Evolutionary conservation across 768 basidiomycete species (phyloP).

Genomic region (Boletus subparvulus): DNA sequence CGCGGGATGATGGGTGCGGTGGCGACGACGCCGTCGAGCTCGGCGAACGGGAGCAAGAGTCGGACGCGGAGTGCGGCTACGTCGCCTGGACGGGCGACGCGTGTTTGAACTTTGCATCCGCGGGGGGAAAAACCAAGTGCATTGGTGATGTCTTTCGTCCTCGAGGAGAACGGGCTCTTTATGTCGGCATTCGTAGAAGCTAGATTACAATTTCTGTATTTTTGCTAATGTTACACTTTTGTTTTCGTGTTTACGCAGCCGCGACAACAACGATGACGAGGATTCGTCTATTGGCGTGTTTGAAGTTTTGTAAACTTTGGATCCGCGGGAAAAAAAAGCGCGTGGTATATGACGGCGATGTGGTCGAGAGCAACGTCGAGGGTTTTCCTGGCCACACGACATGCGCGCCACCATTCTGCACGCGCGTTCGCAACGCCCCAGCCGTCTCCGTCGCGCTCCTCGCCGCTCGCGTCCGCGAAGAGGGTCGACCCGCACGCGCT

Average conservation of each 20-base stretch:
- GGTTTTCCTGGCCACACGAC: not conserved
- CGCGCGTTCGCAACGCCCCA: constrained; percentile 40
- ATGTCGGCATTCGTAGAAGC: too few relatives aligned
- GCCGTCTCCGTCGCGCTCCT: constrained; percentile 11
- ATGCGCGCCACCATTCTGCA: constrained; percentile 34
- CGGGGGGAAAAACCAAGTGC: constrained; percentile 5
- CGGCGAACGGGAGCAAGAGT: constrained; percentile 21
- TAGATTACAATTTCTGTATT: too few relatives aligned
- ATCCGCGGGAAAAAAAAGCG: constrained; percentile 14
- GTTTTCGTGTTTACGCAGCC: too few relatives aligned
- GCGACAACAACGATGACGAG: too few relatives aligned
- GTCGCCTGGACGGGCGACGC: constrained; percentile 19
- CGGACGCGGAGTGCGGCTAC: constrained; percentile 30
- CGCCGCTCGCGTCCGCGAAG: constrained; percentile 19
- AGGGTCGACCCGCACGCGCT: constrained; percentile 63
- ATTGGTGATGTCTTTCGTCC: too few relatives aligned
- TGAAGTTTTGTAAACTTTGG: too few relatives aligned
- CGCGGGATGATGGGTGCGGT: constrained; percentile 26
- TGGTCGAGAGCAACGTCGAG: not conserved
- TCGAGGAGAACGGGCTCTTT: too few relatives aligned
- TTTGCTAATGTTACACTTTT: too few relatives aligned
- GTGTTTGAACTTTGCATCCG: constrained; percentile 9
- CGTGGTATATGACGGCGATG: constrained; percentile 14
- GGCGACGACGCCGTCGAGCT: not conserved
- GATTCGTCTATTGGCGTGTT: too few relatives aligned